Evolutionary conservation across 2,329 filamentous ascomycete genomes (phyloP).

Genomic region (Penicillium sp.): DNA sequence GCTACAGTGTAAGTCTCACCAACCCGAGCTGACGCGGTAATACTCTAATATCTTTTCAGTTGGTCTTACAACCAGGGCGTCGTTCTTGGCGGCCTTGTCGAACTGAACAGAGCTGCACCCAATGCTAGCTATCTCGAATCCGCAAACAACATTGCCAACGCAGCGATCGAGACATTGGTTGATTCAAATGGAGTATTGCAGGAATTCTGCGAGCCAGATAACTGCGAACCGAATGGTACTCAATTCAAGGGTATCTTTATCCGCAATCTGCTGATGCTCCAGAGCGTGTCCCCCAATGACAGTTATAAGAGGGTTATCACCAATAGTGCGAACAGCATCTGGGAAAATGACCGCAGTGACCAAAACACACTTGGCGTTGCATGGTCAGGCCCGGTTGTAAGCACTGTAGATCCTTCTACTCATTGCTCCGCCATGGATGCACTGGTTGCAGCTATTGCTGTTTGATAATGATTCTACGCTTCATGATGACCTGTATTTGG

Average conservation of each 20-base stretch:
- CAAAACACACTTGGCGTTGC: slow-evolving; percentile 57
- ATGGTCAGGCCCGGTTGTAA: slow-evolving; percentile 63
- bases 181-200: slow-evolving; percentile 52
- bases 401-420: slow-evolving; percentile 55
- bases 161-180: slow-evolving; percentile 50
- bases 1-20: slow-evolving; percentile 28
- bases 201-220: slow-evolving; percentile 54
- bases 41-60: slow-evolving; percentile 13
- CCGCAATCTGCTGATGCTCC: slow-evolving; percentile 62
- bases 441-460: slow-evolving; percentile 58
- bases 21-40: accelerated
- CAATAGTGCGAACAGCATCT: slow-evolving; percentile 65
- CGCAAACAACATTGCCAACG: slow-evolving; percentile 53
- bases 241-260: slow-evolving; percentile 74
- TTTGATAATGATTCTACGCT: background rate
- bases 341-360: slow-evolving; percentile 57
- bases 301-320: slow-evolving; percentile 57
- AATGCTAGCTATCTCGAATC: slow-evolving; percentile 44
- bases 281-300: slow-evolving; percentile 51
- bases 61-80: slow-evolving; percentile 64
- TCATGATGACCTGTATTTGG: background rate
- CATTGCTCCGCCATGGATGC: slow-evolving; percentile 67
- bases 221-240: slow-evolving; percentile 52
- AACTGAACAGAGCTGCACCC: slow-evolving; percentile 48
- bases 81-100: slow-evolving; percentile 57